Conservation (phyloP, 176 grass and related monocot genomes). For the Eremochloa ophiuroides region DNA sequence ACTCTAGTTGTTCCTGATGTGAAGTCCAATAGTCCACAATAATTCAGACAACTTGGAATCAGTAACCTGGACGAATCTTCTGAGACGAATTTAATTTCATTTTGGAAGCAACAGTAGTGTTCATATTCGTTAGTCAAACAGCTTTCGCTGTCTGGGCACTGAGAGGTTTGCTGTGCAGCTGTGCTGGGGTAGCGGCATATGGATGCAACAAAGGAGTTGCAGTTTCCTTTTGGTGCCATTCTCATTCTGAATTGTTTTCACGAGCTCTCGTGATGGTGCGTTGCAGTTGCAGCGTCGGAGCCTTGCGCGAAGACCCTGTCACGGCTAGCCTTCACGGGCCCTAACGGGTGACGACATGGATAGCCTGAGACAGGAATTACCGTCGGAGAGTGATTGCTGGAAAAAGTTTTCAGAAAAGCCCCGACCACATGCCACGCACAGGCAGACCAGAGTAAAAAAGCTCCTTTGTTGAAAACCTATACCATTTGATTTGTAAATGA, state of each 20-base stretch:
- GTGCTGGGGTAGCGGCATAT: neutral
- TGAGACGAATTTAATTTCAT: neutral
- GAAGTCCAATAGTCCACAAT: conserved; percentile 7
- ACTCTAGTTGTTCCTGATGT: neutral
- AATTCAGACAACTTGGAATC: conserved; percentile 1
- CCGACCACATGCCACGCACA: neutral
- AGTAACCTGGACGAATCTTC: neutral
- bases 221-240: neutral
- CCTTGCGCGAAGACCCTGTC: neutral
- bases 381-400: conserved; percentile 1
- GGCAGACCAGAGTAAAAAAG: neutral
- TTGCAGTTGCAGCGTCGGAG: conserved; percentile 4
- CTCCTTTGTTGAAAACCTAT: neutral
- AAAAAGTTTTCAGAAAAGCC: neutral
- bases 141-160: neutral
- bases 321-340: neutral
- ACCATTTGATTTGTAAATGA: neutral
- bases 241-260: neutral
- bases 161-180: neutral
- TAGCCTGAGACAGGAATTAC: neutral
- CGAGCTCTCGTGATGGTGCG: neutral
- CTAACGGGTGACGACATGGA: neutral
- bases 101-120: neutral
- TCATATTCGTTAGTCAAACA: neutral
- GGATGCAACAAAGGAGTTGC: neutral